These are phyloP conservation scores for Populus simonii DNA, from an alignment of 345 rosid genomes.

Conservation along the genomic window DNA sequence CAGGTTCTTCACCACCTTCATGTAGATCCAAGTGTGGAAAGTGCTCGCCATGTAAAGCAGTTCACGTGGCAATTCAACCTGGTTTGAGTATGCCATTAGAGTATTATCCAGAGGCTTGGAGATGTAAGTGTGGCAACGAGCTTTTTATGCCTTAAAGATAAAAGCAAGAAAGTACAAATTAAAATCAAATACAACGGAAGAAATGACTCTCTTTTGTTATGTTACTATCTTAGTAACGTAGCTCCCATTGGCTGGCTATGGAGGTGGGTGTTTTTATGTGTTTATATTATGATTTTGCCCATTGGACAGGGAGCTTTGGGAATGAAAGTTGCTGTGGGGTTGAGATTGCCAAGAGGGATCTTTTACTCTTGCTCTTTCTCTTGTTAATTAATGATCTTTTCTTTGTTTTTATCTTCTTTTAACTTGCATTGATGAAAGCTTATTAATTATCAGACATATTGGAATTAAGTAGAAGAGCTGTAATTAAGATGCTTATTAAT, in stretches of 20 bases:
- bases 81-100: conserved; percentile 65
- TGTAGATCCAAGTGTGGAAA: conserved; percentile 85
- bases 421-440: conserved; percentile 29
- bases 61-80: conserved; percentile 85
- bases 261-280: conserved; percentile 16
- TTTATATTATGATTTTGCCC: conserved; percentile 17
- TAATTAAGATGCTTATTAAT: conserved; percentile 14
- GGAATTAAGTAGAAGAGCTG: conserved; percentile 12
- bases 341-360: conserved; percentile 34
- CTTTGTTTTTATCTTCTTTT: neutral
- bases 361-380: neutral
- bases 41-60: conserved; percentile 79
- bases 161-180: neutral
- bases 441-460: conserved; percentile 17
- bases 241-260: conserved; percentile 4
- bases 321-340: conserved; percentile 37
- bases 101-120: conserved; percentile 99
- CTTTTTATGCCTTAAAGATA: conserved; percentile 65
- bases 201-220: neutral
- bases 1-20: conserved; percentile 74
- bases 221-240: conserved; percentile 1
- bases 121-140: conserved; percentile 86
- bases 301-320: conserved; percentile 32
- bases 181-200: neutral
- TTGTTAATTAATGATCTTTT: neutral